phyloP scores from a whole-genome alignment of 257 asterid genomes.

The Solanum lignicaule region DNA sequence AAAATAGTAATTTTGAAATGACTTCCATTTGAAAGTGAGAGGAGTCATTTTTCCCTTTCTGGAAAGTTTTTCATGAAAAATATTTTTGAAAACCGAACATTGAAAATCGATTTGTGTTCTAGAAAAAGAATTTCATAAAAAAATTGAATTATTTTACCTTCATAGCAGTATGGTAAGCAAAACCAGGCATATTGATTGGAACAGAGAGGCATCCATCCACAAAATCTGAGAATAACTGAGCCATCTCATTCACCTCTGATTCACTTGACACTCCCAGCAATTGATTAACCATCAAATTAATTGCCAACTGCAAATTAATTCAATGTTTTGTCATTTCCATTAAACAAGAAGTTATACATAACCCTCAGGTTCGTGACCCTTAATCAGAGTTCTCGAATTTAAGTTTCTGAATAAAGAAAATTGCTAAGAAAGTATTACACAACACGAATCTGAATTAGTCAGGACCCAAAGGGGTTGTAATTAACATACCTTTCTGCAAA shows the following conservation, averaged over 20 bases:
- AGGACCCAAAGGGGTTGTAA: rapidly evolving
- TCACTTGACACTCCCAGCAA: constrained; percentile 74
- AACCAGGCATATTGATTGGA: constrained; percentile 75
- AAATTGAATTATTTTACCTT: constrained; percentile 34
- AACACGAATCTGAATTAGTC: background rate
- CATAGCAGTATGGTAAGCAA: constrained; percentile 84
- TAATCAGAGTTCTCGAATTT: background rate
- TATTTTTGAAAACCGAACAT: background rate
- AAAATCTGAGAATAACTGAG: constrained; percentile 71
- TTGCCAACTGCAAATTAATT: constrained; percentile 44
- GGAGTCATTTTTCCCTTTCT: background rate
- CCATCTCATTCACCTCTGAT: constrained; percentile 69
- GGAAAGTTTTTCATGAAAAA: background rate
- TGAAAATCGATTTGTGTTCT: background rate
- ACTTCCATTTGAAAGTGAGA: background rate
- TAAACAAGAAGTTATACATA: background rate
- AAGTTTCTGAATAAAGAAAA: background rate
- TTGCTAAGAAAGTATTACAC: background rate
- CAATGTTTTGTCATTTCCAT: background rate
- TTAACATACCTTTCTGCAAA: constrained; percentile 61
- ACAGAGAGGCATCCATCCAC: constrained; percentile 90
- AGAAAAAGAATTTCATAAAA: background rate
- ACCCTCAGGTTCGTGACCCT: background rate
- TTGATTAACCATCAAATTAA: constrained; percentile 87
- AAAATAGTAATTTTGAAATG: background rate